Percentiles rank a stretch among this genome's conserved stretches.
These are phyloP conservation scores for Chaetomiaceae sp. DNA, from an alignment of 2,329 filamentous ascomycete genomes.

Conservation along the genomic window DNA sequence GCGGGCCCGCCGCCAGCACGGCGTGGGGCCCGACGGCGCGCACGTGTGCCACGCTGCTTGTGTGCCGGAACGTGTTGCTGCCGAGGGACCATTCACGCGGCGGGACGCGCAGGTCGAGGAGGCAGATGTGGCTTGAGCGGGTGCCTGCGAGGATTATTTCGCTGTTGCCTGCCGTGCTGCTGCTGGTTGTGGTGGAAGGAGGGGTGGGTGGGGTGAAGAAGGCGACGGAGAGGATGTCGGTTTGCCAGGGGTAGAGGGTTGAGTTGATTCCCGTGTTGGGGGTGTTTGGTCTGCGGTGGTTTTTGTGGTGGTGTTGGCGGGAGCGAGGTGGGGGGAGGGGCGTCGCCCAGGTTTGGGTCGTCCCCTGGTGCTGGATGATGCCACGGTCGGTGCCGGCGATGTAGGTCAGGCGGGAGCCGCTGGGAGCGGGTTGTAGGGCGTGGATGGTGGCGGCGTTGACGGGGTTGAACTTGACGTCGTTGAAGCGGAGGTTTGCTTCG, in stretches of 20 bases:
- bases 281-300: neutral
- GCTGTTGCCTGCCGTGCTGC: no score
- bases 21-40: constrained; percentile 43
- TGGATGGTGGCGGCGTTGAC: constrained; percentile 28
- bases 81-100: constrained; percentile 17
- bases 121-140: constrained; percentile 42
- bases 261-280: no score
- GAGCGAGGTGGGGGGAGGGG: constrained; percentile 14
- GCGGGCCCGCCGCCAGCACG: constrained; percentile 49
- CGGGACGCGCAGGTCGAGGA: constrained; percentile 41
- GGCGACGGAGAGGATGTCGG: constrained; percentile 46
- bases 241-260: constrained; percentile 14
- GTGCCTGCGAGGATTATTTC: constrained; percentile 48
- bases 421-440: constrained; percentile 39
- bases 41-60: constrained; percentile 40
- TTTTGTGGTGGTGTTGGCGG: neutral
- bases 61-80: constrained; percentile 28
- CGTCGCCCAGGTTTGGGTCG: constrained; percentile 34
- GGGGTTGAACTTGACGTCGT: neutral
- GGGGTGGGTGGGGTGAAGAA: constrained; percentile 34
- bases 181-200: constrained; percentile 34
- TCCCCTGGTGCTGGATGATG: constrained; percentile 36
- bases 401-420: constrained; percentile 38
- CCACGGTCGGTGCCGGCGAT: constrained; percentile 46
- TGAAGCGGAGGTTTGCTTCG: no score